Conservation (phyloP, 2,329 filamentous ascomycete species). For the Grosmannia penicillata region DNA sequence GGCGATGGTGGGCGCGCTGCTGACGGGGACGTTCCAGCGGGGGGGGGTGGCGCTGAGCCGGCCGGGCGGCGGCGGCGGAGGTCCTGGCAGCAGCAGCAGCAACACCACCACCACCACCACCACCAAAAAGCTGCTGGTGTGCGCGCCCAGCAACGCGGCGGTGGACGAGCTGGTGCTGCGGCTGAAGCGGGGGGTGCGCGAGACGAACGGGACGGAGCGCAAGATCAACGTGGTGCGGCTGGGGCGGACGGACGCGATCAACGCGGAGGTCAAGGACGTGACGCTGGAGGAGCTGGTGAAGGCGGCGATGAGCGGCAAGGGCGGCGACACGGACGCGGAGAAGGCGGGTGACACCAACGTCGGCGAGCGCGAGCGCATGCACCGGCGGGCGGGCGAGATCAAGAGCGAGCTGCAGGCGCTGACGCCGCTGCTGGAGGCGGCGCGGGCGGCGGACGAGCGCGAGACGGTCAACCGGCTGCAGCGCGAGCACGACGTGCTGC, state of each 20-base stretch:
- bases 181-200: conserved; percentile 76
- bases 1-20: conserved; percentile 80
- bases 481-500: conserved; percentile 63
- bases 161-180: conserved; percentile 92
- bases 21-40: conserved; percentile 41
- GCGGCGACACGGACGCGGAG: background rate
- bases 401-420: conserved; percentile 61
- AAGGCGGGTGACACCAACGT: conserved; percentile 20
- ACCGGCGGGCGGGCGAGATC: conserved; percentile 51
- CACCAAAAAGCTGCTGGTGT: conserved; percentile 81
- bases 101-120: conserved; percentile 17
- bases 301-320: conserved; percentile 33
- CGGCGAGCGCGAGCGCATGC: conserved; percentile 41
- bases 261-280: conserved; percentile 74
- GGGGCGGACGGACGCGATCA: conserved; percentile 85
- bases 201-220: conserved; percentile 53
- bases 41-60: conserved; percentile 31
- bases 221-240: conserved; percentile 81
- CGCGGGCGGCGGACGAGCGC: conserved; percentile 39
- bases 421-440: conserved; percentile 57
- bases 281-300: conserved; percentile 87
- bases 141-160: conserved; percentile 95
- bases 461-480: conserved; percentile 41
- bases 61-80: conserved; percentile 19
- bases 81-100: conserved; percentile 15